Base-by-base conservation (phyloP, 345 rosid genomes). In the Lumnitzera littorea region DNA sequence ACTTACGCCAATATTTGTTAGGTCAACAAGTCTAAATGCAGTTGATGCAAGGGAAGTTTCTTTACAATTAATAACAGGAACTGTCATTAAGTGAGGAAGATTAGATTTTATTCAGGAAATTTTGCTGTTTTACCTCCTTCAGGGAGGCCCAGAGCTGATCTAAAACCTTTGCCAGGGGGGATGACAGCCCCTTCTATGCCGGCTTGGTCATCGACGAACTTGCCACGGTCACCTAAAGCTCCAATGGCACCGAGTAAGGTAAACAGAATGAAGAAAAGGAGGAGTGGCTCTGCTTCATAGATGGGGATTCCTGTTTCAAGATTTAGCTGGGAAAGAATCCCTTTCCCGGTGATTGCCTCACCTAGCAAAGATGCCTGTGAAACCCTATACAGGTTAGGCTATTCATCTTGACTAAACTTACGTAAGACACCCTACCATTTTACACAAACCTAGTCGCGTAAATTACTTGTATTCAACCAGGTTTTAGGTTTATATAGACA, bases 171-270 rank as follows among this genome's bases (percentile, higher is more conserved):
- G 15, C 98, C 98, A 0, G 96, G 94, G 65, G 94, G 87, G 63
- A 92, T 77, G 36, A 89, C 96, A 11, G 98, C 98, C 46, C 77
- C 72, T 48, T 76, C 91, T 2, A 92, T 48, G 23, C 98, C 98
- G 1, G 96, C 61, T 1, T 85, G 75, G 47, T 92, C 96, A 50
- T 92, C 98, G 11, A 92, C 91, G 56, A 92, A 92, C 56, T 69
- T 48, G 11, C 98, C 98, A 52, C 96, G 81, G 80, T 92, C 98
- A 24, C 96, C 98, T 13, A 89, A 71, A 51, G 94, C 98, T 67
- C 98, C 98, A 46, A 92, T 92, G 68, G 98, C 96, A 63, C 98
- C 98, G 13, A 92, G 87, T 57, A 92, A 59, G 36, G 98, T 92
- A 78, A 92, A 89, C 36, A 92, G 78, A 54, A 92, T 89, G 80